These are phyloP conservation scores for Hypsizygus ulmarius DNA, from an alignment of 1,284 basidiomycete species.

Conservation along the genomic window DNA sequence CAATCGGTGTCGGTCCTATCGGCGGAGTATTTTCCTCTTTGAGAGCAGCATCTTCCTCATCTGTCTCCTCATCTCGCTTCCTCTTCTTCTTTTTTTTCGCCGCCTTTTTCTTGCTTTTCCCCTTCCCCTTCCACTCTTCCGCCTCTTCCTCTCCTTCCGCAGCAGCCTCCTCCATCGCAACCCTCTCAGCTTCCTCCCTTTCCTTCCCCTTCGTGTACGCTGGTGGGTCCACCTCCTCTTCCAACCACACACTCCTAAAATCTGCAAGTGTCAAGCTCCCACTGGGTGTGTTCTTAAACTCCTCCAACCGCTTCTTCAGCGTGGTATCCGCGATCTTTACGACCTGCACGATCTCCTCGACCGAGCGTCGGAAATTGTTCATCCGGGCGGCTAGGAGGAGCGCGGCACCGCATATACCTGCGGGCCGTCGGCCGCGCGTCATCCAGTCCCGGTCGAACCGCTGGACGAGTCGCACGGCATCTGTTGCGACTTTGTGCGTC, in stretches of 20 bases:
- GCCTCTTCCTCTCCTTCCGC: constrained; percentile 26
- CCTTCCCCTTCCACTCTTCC: constrained; percentile 35
- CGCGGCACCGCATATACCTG: constrained; percentile 96
- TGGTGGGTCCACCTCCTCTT: constrained; percentile 90
- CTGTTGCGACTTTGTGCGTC: constrained; percentile 87
- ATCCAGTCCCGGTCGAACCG: constrained; percentile 99
- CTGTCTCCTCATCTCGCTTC: constrained; percentile 35
- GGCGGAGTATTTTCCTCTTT: constrained; percentile 23
- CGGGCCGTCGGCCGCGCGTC: constrained; percentile 90
- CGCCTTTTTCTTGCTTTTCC: constrained; percentile 35
- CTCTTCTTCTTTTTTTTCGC: constrained; percentile 41
- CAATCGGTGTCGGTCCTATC: constrained; percentile 25
- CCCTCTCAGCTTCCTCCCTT: constrained; percentile 60
- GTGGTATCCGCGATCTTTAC: constrained; percentile 98
- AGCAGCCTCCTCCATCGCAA: constrained; percentile 37
- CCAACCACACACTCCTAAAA: constrained; percentile 89
- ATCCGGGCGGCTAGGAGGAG: constrained; percentile 94
- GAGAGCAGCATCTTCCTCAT: constrained; percentile 38
- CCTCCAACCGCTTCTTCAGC: constrained; percentile 90
- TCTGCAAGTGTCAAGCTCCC: constrained; percentile 87
- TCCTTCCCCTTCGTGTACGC: constrained; percentile 78
- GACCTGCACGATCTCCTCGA: constrained; percentile 96
- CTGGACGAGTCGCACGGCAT: constrained; percentile 91
- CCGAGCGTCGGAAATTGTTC: constrained; percentile 93
- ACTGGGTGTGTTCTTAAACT: constrained; percentile 90